Conservation (phyloP, 1,139 yeast genomes). For the Arxiozyma slooffiae region DNA sequence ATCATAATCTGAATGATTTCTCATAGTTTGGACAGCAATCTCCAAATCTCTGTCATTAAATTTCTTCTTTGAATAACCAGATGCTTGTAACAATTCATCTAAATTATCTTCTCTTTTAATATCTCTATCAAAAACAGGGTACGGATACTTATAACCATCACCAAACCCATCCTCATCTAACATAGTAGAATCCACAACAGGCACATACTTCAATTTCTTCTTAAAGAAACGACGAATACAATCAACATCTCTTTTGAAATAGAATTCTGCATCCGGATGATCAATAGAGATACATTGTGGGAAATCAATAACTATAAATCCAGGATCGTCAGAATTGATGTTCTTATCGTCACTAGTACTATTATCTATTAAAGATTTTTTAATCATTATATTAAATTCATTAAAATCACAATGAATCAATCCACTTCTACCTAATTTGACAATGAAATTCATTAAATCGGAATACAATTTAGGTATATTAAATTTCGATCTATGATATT, state of each 20-base stretch:
- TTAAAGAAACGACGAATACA: conserved; percentile 78
- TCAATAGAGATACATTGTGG: conserved; percentile 95
- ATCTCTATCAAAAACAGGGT: conserved; percentile 73
- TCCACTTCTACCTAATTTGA: conserved; percentile 75
- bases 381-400: conserved; percentile 87
- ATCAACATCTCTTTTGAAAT: conserved; percentile 85
- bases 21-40: conserved; percentile 58
- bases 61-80: conserved; percentile 76
- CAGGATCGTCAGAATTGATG: conserved; percentile 44
- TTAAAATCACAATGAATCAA: conserved; percentile 94
- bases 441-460: conserved; percentile 78
- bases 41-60: conserved; percentile 60
- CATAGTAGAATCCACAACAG: conserved; percentile 55
- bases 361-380: conserved; percentile 35
- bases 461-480: conserved; percentile 65
- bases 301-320: conserved; percentile 87
- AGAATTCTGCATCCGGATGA: conserved; percentile 77
- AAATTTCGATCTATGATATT: conserved; percentile 40
- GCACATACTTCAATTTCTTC: conserved; percentile 65
- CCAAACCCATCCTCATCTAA: conserved; percentile 71
- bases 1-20: conserved; percentile 35
- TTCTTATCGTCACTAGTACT: conserved; percentile 41
- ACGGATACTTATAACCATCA: conserved; percentile 66
- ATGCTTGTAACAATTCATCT: conserved; percentile 80
- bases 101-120: conserved; percentile 56